Evolutionary conservation across 495 filamentous ascomycete genomes (phyloP).

Genomic region (Haplographium delicatum): DNA sequence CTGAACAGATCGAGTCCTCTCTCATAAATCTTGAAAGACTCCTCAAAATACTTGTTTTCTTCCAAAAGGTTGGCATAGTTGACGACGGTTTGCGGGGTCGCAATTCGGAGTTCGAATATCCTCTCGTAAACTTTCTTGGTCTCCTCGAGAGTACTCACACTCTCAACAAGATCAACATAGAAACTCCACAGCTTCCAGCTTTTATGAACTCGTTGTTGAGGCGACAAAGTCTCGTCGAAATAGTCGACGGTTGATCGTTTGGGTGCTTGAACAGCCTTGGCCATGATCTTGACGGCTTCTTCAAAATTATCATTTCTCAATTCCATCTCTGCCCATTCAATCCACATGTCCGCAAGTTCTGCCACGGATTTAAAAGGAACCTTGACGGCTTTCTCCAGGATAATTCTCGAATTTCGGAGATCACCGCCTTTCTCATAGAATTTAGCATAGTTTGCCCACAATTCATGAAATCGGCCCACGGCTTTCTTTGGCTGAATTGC

Average conservation of each 20-base stretch:
- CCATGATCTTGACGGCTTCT: conserved; percentile 89
- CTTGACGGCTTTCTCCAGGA: conserved; percentile 96
- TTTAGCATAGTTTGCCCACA: conserved; percentile 97
- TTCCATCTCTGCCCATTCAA: conserved; percentile 98
- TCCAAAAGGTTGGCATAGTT: conserved; percentile 97
- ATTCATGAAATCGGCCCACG: conserved; percentile 84
- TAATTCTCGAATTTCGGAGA: conserved; percentile 76
- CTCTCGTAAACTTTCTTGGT: conserved; percentile 92
- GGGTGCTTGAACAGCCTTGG: conserved; percentile 90
- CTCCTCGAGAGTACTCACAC: conserved; percentile 84
- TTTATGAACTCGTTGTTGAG: conserved; percentile 96
- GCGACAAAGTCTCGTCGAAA: conserved; percentile 90
- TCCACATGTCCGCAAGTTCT: conserved; percentile 97
- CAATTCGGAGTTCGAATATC: conserved; percentile 97
- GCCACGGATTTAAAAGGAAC: conserved; percentile 93
- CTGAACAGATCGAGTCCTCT: conserved; percentile 94
- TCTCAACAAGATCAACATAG: conserved; percentile 97
- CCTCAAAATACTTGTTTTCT: conserved; percentile 93
- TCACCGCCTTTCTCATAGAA: conserved; percentile 93
- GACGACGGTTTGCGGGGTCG: conserved; percentile 95
- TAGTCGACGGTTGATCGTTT: conserved; percentile 96
- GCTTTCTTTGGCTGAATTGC: conserved; percentile 94
- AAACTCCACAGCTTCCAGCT: conserved; percentile 99
- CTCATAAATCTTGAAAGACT: conserved; percentile 97
- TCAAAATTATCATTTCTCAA: conserved; percentile 94